Evolutionary conservation across 495 filamentous ascomycete genomes (phyloP).

Genomic region (Podospora fimiseda): DNA sequence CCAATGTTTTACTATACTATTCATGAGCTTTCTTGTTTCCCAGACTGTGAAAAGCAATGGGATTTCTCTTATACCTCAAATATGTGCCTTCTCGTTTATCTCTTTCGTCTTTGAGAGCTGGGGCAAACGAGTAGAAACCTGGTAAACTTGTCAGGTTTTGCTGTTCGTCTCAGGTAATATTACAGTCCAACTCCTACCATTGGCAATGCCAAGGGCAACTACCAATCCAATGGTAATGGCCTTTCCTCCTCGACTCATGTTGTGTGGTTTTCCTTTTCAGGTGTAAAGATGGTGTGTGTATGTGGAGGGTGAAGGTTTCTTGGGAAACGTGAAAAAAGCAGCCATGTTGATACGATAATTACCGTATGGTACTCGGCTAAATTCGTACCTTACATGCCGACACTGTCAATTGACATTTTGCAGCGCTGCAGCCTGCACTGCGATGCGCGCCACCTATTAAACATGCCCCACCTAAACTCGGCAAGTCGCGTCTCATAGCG

Average conservation of each 20-base stretch:
- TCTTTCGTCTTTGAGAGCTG: constrained; percentile 33
- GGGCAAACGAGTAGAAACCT: constrained; percentile 42
- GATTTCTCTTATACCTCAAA: constrained; percentile 1
- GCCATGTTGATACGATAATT: not conserved
- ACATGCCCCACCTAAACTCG: constrained; percentile 17
- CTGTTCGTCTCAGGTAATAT: not conserved
- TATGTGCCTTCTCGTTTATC: constrained; percentile 18
- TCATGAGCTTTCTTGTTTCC: constrained; percentile 7
- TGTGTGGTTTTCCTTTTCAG: not conserved
- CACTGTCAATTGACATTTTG: not conserved
- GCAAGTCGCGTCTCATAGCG: constrained; percentile 20
- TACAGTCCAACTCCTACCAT: constrained; percentile 23
- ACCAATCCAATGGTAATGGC: constrained; percentile 17
- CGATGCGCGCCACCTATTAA: not conserved
- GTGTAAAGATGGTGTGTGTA: not conserved
- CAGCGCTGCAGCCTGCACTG: not conserved
- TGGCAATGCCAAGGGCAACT: constrained; percentile 21
- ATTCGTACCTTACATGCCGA: not conserved
- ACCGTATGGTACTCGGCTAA: not conserved
- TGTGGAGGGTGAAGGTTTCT: not conserved
- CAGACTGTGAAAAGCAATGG: not conserved
- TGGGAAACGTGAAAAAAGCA: not conserved
- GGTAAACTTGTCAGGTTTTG: constrained; percentile 10
- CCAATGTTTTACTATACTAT: constrained; percentile 11
- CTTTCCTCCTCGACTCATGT: constrained; percentile 19